These are phyloP conservation scores for Trichophyton simii DNA, from an alignment of 2,329 filamentous ascomycete species.

Conservation along the genomic window DNA sequence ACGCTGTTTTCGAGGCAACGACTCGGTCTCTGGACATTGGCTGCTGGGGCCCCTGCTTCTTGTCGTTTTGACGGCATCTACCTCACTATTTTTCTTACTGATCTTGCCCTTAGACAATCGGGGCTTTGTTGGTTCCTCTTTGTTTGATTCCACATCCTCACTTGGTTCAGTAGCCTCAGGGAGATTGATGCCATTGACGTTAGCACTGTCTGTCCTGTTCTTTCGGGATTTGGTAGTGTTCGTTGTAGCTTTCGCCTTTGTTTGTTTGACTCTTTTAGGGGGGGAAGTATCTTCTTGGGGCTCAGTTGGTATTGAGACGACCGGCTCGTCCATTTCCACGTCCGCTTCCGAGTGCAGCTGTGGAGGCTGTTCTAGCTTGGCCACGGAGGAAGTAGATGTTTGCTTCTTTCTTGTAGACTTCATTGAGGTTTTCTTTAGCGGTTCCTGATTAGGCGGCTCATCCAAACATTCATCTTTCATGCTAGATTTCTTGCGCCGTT, in stretches of 20 bases:
- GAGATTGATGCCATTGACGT: background rate
- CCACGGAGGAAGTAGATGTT: background rate
- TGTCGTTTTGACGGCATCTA: background rate
- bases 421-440: slow-evolving; percentile 18
- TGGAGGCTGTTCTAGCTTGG: background rate
- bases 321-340: background rate
- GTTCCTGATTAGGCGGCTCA: slow-evolving; percentile 17
- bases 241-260: background rate
- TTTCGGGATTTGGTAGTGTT: slow-evolving; percentile 1
- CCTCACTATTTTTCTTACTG: background rate
- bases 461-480: slow-evolving; percentile 17
- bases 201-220: slow-evolving; percentile 1
- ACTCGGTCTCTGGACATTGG: background rate
- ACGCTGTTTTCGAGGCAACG: background rate
- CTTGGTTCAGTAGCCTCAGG: background rate
- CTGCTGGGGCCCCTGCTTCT: background rate
- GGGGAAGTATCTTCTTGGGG: background rate
- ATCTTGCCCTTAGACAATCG: background rate
- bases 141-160: background rate
- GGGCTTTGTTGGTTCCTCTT: background rate
- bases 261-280: slow-evolving; percentile 12
- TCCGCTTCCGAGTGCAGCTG: background rate
- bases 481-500: slow-evolving; percentile 17
- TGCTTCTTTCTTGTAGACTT: slow-evolving; percentile 6
- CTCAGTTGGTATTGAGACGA: background rate